phyloP scores from a whole-genome alignment of 2,329 filamentous ascomycete species.

The Monosporascus cannonballus region DNA sequence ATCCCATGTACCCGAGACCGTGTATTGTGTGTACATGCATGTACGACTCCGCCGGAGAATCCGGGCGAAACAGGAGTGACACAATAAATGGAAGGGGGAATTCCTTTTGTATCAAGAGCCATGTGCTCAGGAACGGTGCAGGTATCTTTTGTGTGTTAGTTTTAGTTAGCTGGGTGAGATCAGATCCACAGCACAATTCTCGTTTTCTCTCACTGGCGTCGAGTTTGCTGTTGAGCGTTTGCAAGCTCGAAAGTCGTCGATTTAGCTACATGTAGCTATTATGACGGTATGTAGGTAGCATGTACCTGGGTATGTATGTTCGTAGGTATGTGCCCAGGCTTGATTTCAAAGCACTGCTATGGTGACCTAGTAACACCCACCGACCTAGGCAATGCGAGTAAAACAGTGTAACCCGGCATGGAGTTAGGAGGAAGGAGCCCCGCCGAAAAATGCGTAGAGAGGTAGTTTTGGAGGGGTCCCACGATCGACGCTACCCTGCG shows the following conservation, averaged over 20 bases:
- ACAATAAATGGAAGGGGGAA: background rate
- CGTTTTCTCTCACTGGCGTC: no score
- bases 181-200: no score
- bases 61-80: background rate
- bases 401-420: background rate
- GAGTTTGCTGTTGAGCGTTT: background rate
- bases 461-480: background rate
- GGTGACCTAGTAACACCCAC: no score
- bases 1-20: no score
- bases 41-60: background rate
- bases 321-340: background rate
- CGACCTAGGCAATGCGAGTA: background rate
- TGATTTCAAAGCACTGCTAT: no score
- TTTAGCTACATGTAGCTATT: background rate
- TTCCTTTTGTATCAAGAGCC: background rate
- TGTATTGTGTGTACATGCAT: background rate
- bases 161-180: background rate
- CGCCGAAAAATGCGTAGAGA: constrained; percentile 2
- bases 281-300: background rate
- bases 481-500: background rate
- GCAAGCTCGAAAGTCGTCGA: background rate
- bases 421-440: background rate
- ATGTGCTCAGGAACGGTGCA: background rate
- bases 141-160: no score
- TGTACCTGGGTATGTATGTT: background rate